Evolutionary conservation across 129 eudicot genomes (phyloP).

Genomic region (Chrysanthemum lavandulifolium): DNA sequence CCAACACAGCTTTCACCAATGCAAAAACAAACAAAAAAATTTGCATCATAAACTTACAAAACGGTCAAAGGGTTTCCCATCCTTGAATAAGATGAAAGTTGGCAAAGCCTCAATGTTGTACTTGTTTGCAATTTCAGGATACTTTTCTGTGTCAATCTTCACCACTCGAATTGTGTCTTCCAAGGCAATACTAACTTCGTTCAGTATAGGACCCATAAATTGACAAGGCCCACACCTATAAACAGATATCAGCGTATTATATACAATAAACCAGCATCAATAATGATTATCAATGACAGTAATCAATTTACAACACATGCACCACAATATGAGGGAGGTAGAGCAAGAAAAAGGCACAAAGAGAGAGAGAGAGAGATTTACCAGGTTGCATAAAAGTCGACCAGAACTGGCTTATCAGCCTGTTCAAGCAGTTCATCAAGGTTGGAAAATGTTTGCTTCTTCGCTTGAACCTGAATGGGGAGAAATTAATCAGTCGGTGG

Average conservation of each 20-base stretch:
- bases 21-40: neutral
- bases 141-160: slow-evolving; percentile 93
- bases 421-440: slow-evolving; percentile 74
- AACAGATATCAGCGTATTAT: neutral
- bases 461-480: slow-evolving; percentile 64
- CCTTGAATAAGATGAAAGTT: slow-evolving; percentile 86
- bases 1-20: slow-evolving; percentile 2
- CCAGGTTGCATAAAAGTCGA: slow-evolving; percentile 98
- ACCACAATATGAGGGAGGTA: neutral
- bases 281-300: too few relatives aligned
- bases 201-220: slow-evolving; percentile 83
- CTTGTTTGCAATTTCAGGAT: slow-evolving; percentile 75
- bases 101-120: slow-evolving; percentile 90
- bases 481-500: slow-evolving; percentile 1
- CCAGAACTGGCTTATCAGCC: slow-evolving; percentile 88
- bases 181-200: slow-evolving; percentile 69
- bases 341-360: neutral
- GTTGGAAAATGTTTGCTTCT: slow-evolving; percentile 72
- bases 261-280: neutral
- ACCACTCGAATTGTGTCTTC: slow-evolving; percentile 68
- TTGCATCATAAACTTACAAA: slow-evolving; percentile 61
- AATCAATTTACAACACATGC: too few relatives aligned
- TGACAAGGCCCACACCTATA: slow-evolving; percentile 99
- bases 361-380: slow-evolving; percentile 27
- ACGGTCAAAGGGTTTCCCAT: slow-evolving; percentile 82